Evolutionary conservation across 352 stramenopile genomes (phyloP), one percentile per base, ranked within the genome.

Genomic region (Peronospora farinosa): DNA sequence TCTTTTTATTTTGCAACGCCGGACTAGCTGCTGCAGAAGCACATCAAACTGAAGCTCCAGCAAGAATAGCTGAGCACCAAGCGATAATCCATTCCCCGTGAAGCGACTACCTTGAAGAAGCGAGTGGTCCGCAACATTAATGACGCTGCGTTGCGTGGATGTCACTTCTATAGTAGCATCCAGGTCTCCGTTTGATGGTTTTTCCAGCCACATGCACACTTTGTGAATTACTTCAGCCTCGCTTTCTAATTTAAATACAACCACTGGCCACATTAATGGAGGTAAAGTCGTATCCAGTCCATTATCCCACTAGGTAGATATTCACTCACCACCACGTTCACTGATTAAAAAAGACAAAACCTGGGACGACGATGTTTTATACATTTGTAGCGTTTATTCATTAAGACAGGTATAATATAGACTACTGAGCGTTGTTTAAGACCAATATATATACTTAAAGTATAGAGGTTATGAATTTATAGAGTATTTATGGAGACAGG

Each of bases 251-350:
- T 56, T 12, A 66, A 47, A 6, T 84, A 47, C 19, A 62, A 63
- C 77, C 77, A 88, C 19, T 66, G 36, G 8, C 77, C 77, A 15
- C 72, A 86, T 43, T 86, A 74, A 35, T 88, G 82, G 7, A 88
- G 60, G 35, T 69, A 83, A 10, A 25, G 25, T 2, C 53, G 54
- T 25, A 74, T 47, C 57, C 57, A 66, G 30, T 71, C 51, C 42
- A 66, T 36, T 2, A 71, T 40, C 11, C 47, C 28, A 44, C 37
- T 9, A 65, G 31, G 5, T 31, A 30, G 52, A 68, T 65, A 17
- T 13, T 40, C 1, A n/a, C 1, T 21, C 19, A 21, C 3, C 19
- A 21, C 19, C 19, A 21, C 19, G 19, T 21, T 21, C 19, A 21
- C 19, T 21, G 19, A 21, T 21, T n/a, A n/a, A n/a, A 21, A 21